A percentile compares a stretch with the other conserved stretches of the same genome.
Evolutionary conservation across 768 basidiomycete species (phyloP).

Genomic region (Leccinum uliginosum): DNA sequence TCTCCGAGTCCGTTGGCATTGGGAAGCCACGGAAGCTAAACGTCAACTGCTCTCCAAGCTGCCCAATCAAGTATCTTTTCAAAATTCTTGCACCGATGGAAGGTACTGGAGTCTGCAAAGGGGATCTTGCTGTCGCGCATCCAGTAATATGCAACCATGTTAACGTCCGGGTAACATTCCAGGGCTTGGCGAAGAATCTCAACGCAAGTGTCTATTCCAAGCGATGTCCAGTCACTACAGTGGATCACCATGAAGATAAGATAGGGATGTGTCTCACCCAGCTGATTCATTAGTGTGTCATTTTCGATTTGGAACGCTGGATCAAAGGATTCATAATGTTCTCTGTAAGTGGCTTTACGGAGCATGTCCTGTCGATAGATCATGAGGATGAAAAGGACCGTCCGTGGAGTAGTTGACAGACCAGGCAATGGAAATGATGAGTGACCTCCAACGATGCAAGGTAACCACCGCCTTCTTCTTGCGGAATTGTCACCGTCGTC

Average conservation of each 20-base stretch:
- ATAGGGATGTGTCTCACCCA: neutral
- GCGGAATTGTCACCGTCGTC: constrained; percentile 1
- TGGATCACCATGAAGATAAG: neutral
- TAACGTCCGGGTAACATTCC: constrained; percentile 6
- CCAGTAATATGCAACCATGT: constrained; percentile 11
- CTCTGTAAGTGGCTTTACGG: constrained; percentile 4
- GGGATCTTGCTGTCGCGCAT: neutral
- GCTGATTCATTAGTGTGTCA: neutral
- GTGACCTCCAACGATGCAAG: constrained; percentile 2
- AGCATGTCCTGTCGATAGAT: constrained; percentile 2
- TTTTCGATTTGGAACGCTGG: neutral
- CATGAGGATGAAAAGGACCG: neutral
- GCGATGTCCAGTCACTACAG: neutral
- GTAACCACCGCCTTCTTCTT: constrained; percentile 7
- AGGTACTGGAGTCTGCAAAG: neutral
- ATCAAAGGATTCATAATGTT: constrained; percentile 1
- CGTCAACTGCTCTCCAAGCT: constrained; percentile 13
- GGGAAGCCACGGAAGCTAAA: too few species aligned
- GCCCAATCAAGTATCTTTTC: constrained; percentile 83
- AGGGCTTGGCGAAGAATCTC: constrained; percentile 5
- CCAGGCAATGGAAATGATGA: constrained; percentile 10
- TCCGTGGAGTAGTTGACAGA: neutral
- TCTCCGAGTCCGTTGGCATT: neutral
- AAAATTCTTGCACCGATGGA: constrained; percentile 55
- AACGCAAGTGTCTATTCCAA: constrained; percentile 5